These are phyloP conservation scores for Aureobasidium musti DNA, from an alignment of 2,329 filamentous ascomycete genomes.

Conservation along the genomic window DNA sequence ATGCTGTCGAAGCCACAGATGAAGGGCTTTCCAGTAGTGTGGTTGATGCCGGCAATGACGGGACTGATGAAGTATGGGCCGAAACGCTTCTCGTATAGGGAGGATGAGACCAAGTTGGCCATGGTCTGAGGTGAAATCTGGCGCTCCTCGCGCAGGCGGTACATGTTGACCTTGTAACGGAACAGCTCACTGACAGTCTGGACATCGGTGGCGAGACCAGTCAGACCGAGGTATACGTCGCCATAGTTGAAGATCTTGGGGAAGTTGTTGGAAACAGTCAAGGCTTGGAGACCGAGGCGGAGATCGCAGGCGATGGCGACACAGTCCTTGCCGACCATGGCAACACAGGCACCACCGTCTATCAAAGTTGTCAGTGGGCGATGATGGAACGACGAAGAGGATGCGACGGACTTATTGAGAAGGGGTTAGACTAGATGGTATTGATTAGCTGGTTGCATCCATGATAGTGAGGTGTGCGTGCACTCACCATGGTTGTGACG, in stretches of 20 bases:
- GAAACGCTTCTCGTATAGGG: conserved; percentile 92
- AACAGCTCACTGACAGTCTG: conserved; percentile 93
- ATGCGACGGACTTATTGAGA: conserved; percentile 82
- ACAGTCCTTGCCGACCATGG: conserved; percentile 99
- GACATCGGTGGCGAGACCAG: conserved; percentile 94
- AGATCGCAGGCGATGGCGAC: conserved; percentile 99
- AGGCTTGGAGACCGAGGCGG: conserved; percentile 90
- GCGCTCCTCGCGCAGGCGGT: conserved; percentile 96
- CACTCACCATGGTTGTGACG: conserved; percentile 42
- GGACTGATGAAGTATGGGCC: conserved; percentile 96
- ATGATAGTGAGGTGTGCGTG: neutral
- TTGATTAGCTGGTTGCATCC: conserved; percentile 9
- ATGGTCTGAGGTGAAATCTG: conserved; percentile 93
- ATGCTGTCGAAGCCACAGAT: conserved; percentile 99
- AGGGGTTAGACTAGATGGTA: conserved; percentile 72
- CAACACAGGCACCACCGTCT: conserved; percentile 91
- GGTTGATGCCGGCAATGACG: conserved; percentile 91
- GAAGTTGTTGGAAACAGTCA: conserved; percentile 99
- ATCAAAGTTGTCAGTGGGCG: conserved; percentile 31
- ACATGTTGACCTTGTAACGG: conserved; percentile 99
- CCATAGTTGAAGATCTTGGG: conserved; percentile 99
- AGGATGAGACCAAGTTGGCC: conserved; percentile 89
- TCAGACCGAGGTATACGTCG: conserved; percentile 92
- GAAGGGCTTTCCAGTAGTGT: conserved; percentile 91
- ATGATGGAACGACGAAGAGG: conserved; percentile 26